These are phyloP conservation scores for Psilocybe cyanescens DNA, from an alignment of 768 basidiomycete species.

Conservation along the genomic window DNA sequence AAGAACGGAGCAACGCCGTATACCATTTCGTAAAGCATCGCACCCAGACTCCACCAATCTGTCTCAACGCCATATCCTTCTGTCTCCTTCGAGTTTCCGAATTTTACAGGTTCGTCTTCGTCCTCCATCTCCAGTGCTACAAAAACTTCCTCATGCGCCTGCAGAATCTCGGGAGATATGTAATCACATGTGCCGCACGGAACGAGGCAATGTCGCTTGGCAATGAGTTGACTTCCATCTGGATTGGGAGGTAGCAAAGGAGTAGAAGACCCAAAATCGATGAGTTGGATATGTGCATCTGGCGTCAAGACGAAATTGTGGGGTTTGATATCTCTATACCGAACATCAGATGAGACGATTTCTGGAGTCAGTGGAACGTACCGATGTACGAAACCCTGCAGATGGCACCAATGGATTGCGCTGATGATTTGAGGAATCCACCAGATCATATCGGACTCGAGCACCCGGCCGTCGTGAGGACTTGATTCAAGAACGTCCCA, in stretches of 20 bases:
- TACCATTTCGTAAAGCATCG: slow-evolving; percentile 87
- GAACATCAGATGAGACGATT: not conserved
- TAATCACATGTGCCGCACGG: slow-evolving; percentile 96
- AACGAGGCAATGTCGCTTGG: slow-evolving; percentile 70
- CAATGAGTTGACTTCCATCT: slow-evolving; percentile 64
- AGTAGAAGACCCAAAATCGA: slow-evolving; percentile 95
- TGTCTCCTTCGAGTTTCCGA: slow-evolving; percentile 20
- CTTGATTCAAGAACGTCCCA: slow-evolving; percentile 88
- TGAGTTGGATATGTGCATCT: slow-evolving; percentile 72
- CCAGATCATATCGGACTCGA: slow-evolving; percentile 74
- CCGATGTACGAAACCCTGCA: slow-evolving; percentile 89
- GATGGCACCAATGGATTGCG: slow-evolving; percentile 91
- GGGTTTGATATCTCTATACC: slow-evolving; percentile 87
- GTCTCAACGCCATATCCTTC: slow-evolving; percentile 84
- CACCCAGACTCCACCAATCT: slow-evolving; percentile 96
- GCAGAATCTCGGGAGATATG: slow-evolving; percentile 91
- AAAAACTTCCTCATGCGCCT: slow-evolving; percentile 81
- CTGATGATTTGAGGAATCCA: slow-evolving; percentile 88
- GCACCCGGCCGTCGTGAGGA: slow-evolving; percentile 60
- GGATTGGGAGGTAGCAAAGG: slow-evolving; percentile 58
- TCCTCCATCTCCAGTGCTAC: slow-evolving; percentile 77
- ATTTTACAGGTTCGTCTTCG: slow-evolving; percentile 32
- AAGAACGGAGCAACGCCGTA: slow-evolving; percentile 91
- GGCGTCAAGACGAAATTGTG: slow-evolving; percentile 89
- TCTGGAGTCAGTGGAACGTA: slow-evolving; percentile 33